Base-by-base conservation (phyloP, 768 basidiomycete genomes). In the Suillus occidentalis region DNA sequence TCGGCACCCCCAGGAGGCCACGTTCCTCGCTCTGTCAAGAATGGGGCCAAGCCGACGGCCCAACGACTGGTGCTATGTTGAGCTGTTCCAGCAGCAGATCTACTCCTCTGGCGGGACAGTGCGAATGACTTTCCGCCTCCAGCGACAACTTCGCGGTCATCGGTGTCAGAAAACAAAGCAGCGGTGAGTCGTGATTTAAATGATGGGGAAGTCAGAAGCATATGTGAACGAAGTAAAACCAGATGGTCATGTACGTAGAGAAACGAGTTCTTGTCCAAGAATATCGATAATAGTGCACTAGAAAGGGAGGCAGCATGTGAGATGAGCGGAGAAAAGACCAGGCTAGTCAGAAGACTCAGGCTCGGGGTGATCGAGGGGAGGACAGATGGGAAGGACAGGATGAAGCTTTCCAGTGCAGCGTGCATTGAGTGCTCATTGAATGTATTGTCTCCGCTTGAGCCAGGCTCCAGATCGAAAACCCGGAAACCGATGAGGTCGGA, bases 1-100 rank as follows among this genome's bases (percentile, higher is more conserved):
- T 95, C 94, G 3, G 89, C 83, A 6, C 92, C 92, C 20, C 90
- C 89, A 14, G 95, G 95, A 0, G 95, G 95, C 95, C 95, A 97
- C 6, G 82, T 85, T 59, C 87, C 86, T 42, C 89, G 81, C 53
- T 90, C 87, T 43, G 89, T 84, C n/a, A 97, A 76, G 3, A 85
- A 84, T 0, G 87, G 81, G 10, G 91, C 88, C 7, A 97, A 76
- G 2, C 94, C 95, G 7, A 95, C 83, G 1, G 87, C 85, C 86
- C 88, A 86, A 16, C 77, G 78, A 37, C 68, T 67, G 1, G 60
- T 60, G 45, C 66, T 42, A 42, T 60, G 67, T 34, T 67, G 68
- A n/a, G 64, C 61, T 58, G 78, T 76, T 20, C 71, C 71, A 1
- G 52, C 18, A 22, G 57, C 20, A 5, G 64, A 56, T 52, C 66